A percentile compares a stretch with the other conserved stretches of the same genome.
Evolutionary conservation across 1,139 yeast species (phyloP).

Genomic region (Magnusiomyces starmeri): DNA sequence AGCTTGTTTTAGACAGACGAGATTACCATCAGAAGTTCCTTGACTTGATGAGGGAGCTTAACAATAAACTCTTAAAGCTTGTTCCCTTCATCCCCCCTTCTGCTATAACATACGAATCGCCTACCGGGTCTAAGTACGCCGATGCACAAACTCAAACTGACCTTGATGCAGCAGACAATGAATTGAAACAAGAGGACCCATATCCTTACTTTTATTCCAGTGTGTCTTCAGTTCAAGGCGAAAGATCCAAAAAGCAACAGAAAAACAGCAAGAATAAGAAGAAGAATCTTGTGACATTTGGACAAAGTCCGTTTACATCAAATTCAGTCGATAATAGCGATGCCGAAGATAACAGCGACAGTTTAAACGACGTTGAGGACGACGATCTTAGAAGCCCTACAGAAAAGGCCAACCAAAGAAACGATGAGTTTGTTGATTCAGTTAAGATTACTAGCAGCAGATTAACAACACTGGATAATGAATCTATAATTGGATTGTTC

Average conservation of each 20-base stretch:
- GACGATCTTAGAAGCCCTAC: slow-evolving; percentile 1
- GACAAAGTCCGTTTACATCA: slow-evolving; percentile 1
- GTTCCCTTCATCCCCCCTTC: slow-evolving; percentile 24
- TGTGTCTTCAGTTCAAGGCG: slow-evolving; percentile 9
- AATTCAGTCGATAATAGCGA: slow-evolving; percentile 1
- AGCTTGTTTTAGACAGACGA: slow-evolving; percentile 32
- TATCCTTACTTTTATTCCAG: slow-evolving; percentile 7
- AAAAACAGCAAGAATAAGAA: slow-evolving; percentile 5
- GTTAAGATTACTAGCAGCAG: not conserved
- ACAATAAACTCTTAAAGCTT: slow-evolving; percentile 20
- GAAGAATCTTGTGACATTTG: slow-evolving; percentile 6
- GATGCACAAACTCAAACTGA: slow-evolving; percentile 32
- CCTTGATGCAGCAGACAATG: slow-evolving; percentile 2
- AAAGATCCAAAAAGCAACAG: slow-evolving; percentile 8
- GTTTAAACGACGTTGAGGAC: not conserved
- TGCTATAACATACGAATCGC: slow-evolving; percentile 11
- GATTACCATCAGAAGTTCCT: slow-evolving; percentile 27
- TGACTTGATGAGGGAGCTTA: slow-evolving; percentile 19
- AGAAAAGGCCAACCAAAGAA: slow-evolving; percentile 1
- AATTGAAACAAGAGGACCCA: not conserved
- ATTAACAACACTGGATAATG: not conserved
- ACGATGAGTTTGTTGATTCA: not conserved
- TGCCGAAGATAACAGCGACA: not conserved
- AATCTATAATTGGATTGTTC: not conserved
- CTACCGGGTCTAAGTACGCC: slow-evolving; percentile 22